Base-by-base conservation (phyloP, 495 filamentous ascomycete species). In the Talaromyces liani region DNA sequence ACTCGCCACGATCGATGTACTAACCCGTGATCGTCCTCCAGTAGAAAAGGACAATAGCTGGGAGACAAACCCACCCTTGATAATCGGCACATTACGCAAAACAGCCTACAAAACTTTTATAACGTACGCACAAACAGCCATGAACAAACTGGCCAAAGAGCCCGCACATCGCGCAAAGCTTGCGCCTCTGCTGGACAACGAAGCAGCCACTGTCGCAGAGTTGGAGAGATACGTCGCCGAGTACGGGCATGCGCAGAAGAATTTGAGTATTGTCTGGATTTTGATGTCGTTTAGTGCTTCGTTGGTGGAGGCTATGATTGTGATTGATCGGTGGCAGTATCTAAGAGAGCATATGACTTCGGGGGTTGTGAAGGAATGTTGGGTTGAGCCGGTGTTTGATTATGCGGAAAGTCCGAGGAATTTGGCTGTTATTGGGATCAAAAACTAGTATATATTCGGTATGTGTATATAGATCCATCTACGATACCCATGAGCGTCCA, bases 221-320 rank as follows among this genome's bases (percentile, higher is more conserved):
- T 86, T 96, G 61, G 75, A 79, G 18, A 72, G 62, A 51, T 97
- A 97, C 70, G 88, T 88, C 69, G 69, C 73, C 7, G 67, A 73
- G 49, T 95, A 87, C 72, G 68, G 67, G 34, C 76, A 78, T n/a
- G 79, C 87, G 65, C 92, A 88, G 79, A 89, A 93, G 67, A 86
- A 96, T 66, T 80, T 98, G 16, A 91, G 88, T 72, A 80, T 93
- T 4, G 79, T 92, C 39, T 98, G 94, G 94, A 90, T 82, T 67
- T 74, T 98, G 69, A 98, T 98, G 93, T 91, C 94, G 2, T 97
- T 96, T 69, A 94, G 91, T 69, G 91, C 95, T 7, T 84, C 84
- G 9, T 87, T 97, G 14, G 86, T 93, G 31, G 94, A 98, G 75
- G 89, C 91, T 27, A 75, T 92, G 60, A 92, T 98, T 71, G 91